Evolutionary conservation across 228 moss, liverwort and hornwort genomes (phyloP).

Genomic region (Sphagnum fallax): DNA sequence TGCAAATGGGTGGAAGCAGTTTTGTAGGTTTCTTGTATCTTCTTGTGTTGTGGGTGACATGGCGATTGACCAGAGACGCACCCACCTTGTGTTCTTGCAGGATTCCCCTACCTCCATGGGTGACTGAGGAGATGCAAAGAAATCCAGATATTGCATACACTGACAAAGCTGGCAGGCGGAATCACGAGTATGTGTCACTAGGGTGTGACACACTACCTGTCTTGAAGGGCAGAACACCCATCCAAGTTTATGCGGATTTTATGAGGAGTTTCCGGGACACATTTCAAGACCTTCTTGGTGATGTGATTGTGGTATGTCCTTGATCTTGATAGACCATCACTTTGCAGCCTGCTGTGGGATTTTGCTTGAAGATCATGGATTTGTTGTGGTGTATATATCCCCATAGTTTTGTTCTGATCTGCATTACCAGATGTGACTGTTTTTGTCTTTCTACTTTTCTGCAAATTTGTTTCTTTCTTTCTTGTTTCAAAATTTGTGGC

Average conservation of each 20-base stretch:
- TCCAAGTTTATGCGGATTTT: slow-evolving; percentile 38
- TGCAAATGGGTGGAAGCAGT: no score
- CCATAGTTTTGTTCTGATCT: no score
- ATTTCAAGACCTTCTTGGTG: slow-evolving; percentile 28
- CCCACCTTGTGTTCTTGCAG: slow-evolving; percentile 3
- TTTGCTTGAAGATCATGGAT: no score
- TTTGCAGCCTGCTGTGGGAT: no score
- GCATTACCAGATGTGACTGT: no score
- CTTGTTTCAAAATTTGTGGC: background rate
- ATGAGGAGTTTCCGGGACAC: slow-evolving; percentile 49
- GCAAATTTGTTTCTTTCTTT: background rate
- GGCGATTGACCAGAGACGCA: no score
- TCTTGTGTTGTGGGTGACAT: no score
- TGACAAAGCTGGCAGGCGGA: slow-evolving; percentile 30
- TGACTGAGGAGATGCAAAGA: slow-evolving; percentile 17
- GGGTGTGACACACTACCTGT: slow-evolving; percentile 34
- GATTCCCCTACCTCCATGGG: slow-evolving; percentile 36
- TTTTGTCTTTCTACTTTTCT: background rate
- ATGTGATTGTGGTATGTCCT: slow-evolving; percentile 18
- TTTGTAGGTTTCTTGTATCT: no score
- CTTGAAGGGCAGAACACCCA: slow-evolving; percentile 30
- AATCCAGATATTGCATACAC: slow-evolving; percentile 39
- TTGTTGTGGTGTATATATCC: no score
- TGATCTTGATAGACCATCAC: background rate
- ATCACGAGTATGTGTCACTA: slow-evolving; percentile 39